These are phyloP conservation scores for Poa annua DNA, from an alignment of 176 grass and related monocot species.

Conservation along the genomic window DNA sequence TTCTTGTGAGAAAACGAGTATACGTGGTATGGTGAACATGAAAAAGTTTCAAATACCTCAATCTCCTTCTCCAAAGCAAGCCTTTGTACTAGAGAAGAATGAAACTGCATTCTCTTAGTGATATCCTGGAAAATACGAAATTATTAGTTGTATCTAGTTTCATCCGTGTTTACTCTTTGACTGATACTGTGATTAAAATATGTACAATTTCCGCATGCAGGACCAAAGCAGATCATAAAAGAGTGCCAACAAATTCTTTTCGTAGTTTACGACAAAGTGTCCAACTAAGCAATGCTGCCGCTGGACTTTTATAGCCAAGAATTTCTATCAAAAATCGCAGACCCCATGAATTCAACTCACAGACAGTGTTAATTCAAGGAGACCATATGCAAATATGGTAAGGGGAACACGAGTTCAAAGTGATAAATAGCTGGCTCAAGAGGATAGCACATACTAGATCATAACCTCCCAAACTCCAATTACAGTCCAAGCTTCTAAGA, in stretches of 20 bases:
- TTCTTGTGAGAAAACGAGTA: conserved; percentile 4
- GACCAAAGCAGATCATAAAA: conserved; percentile 1
- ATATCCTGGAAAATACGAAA: conserved; percentile 56
- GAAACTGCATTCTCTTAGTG: conserved; percentile 65
- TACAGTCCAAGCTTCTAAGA: background rate
- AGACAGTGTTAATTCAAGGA: conserved; percentile 1
- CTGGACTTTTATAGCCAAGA: no score
- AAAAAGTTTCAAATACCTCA: conserved; percentile 57
- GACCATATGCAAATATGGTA: background rate
- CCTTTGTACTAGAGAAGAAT: conserved; percentile 85
- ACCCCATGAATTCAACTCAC: conserved; percentile 10
- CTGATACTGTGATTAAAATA: background rate
- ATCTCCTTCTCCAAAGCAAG: conserved; percentile 88
- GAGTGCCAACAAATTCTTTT: background rate
- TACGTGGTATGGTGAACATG: background rate
- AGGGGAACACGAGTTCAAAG: background rate
- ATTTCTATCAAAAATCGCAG: background rate
- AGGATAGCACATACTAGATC: background rate
- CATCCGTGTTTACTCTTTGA: background rate
- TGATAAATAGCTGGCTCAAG: background rate
- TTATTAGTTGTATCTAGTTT: conserved; percentile 22
- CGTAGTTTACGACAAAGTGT: background rate
- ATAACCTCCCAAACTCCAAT: background rate
- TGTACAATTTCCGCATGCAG: conserved; percentile 3
- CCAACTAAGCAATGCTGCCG: no score